These are phyloP conservation scores for Debaryomycetaceae sp. DNA, from an alignment of 1,139 yeast genomes.

Conservation along the genomic window DNA sequence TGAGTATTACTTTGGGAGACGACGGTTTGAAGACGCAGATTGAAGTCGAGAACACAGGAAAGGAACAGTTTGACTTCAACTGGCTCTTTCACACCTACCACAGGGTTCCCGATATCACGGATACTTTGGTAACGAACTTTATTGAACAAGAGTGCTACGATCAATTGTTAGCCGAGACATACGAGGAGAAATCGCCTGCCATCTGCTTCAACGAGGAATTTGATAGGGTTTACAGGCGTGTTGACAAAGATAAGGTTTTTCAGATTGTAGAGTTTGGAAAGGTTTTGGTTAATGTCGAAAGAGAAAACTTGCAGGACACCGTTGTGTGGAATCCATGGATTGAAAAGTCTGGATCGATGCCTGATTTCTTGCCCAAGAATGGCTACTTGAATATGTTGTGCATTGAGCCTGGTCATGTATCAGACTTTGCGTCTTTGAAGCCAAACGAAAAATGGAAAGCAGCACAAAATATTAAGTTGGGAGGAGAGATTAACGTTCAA, in stretches of 20 bases:
- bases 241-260: constrained; percentile 51
- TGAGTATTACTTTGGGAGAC: constrained; percentile 55
- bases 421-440: constrained; percentile 55
- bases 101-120: constrained; percentile 70
- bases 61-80: constrained; percentile 70
- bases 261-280: constrained; percentile 68
- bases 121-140: constrained; percentile 71
- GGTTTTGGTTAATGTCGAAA: constrained; percentile 61
- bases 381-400: constrained; percentile 89
- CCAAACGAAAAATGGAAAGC: constrained; percentile 69
- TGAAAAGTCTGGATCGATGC: constrained; percentile 73
- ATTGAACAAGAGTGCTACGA: constrained; percentile 70
- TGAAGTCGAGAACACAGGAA: constrained; percentile 71
- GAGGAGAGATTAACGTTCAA: constrained; percentile 46
- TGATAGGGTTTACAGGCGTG: constrained; percentile 75
- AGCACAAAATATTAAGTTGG: constrained; percentile 31
- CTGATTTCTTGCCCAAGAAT: constrained; percentile 79
- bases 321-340: constrained; percentile 99
- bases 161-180: constrained; percentile 61
- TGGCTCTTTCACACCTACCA: constrained; percentile 96
- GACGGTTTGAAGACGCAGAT: constrained; percentile 63
- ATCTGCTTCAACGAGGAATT: constrained; percentile 74
- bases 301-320: constrained; percentile 73
- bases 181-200: constrained; percentile 69
- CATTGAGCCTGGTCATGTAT: constrained; percentile 89